phyloP scores from a whole-genome alignment of 768 basidiomycete genomes.

The Lactifluus hygrophoroides region DNA sequence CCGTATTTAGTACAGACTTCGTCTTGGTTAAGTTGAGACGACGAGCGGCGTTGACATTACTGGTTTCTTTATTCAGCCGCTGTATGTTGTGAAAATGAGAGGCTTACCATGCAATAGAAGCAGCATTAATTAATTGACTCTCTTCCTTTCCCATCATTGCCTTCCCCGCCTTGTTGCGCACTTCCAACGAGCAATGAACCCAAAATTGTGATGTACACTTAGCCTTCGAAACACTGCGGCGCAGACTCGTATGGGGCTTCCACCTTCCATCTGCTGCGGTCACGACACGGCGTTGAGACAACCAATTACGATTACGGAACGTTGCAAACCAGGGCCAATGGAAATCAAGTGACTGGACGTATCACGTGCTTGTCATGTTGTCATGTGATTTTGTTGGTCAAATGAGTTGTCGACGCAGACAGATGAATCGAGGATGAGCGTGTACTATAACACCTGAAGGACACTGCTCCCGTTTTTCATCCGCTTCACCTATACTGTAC shows the following conservation, averaged over 20 bases:
- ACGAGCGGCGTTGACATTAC: not conserved
- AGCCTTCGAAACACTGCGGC: not conserved
- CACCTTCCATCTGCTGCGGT: not conserved
- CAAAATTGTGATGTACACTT: not conserved
- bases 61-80: not conserved
- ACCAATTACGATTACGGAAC: not conserved
- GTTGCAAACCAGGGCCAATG: no score
- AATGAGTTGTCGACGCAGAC: no score
- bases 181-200: not conserved
- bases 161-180: not conserved
- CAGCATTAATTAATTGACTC: no score
- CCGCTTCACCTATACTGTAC: no score
- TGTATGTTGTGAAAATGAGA: not conserved
- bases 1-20: not conserved
- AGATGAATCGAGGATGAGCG: not conserved
- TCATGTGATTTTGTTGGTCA: conserved; percentile 15
- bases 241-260: not conserved
- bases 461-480: no score
- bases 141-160: not conserved
- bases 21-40: not conserved
- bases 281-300: not conserved
- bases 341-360: no score
- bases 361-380: not conserved
- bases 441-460: not conserved
- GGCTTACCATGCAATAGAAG: conserved; percentile 2